Base-by-base conservation (phyloP, 108 stramenopile genomes). In the Fragilaria crotonensis region DNA sequence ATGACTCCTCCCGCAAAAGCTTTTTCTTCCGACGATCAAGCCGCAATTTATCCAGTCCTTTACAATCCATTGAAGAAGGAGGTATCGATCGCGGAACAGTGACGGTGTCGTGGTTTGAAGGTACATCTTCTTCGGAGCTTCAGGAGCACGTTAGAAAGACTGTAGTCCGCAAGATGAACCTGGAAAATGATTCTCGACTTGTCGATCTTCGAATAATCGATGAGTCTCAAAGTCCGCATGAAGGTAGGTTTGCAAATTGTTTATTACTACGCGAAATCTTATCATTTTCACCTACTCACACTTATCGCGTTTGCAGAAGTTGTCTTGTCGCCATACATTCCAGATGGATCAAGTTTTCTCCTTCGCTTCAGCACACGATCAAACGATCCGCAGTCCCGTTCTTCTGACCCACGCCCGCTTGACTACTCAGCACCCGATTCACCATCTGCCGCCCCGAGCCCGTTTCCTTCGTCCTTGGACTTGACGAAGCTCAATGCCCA, bases 391-490 rank as follows among this genome's bases (percentile, higher is more conserved):
- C 57, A 57, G 5, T n/a, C 54, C 2, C 20, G 20, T 21, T 21
- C 45, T 46, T 21, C 2, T 46, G 21, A 5, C 9, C 45, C 21
- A 23, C 47, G 54, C 32, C 27, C 22, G 0, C 3, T 25, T 22
- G 25, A 62, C 14, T 25, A 48, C 11, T 21, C 54, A 41, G 66
- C 90, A 22, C 90, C 90, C 17, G 75, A 78, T 20, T 87, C 85
- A 28, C 90, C 90, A 29, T 85, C 84, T 33, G 90, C 85, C 5
- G 90, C 86, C 52, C 84, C 84, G 1, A 84, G 80, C 72, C 89
- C 81, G 5, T 55, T 59, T 51, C 66, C 64, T 19, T 57, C 73
- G 14, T 50, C 48, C 32, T 33, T 56, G n/a, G 67, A 79, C 41
- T 44, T 77, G 45, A 28, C 68, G 22, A 61, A 57, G n/a, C 45